Percentiles rank a stretch among this genome's conserved stretches.
Conservation (phyloP, 2,329 filamentous ascomycete species). For the Knufia petricola region DNA sequence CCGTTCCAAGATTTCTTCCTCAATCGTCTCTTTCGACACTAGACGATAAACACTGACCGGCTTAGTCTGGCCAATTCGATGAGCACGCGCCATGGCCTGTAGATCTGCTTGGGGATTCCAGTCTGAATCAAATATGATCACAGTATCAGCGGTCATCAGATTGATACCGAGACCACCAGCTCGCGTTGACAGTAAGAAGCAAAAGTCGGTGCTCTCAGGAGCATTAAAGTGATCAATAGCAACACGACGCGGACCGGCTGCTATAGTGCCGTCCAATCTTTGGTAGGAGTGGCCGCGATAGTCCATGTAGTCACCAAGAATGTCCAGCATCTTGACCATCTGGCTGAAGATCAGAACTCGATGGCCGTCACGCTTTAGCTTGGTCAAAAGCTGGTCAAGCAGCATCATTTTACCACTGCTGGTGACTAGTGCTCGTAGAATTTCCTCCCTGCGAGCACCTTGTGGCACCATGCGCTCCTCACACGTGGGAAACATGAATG, state of each 20-base stretch:
- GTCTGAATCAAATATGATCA: slow-evolving; percentile 94
- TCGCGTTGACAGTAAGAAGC: slow-evolving; percentile 87
- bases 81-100: slow-evolving; percentile 95
- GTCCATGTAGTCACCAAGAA: slow-evolving; percentile 86
- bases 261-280: slow-evolving; percentile 87
- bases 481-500: slow-evolving; percentile 92
- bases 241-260: slow-evolving; percentile 74
- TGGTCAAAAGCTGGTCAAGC: slow-evolving; percentile 85
- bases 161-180: slow-evolving; percentile 98
- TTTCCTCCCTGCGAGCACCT: slow-evolving; percentile 73
- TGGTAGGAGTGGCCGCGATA: slow-evolving; percentile 93
- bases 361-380: slow-evolving; percentile 86
- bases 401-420: slow-evolving; percentile 99
- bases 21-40: slow-evolving; percentile 95
- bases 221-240: slow-evolving; percentile 98
- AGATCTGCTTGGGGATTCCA: slow-evolving; percentile 99
- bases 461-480: slow-evolving; percentile 81
- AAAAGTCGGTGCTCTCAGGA: slow-evolving; percentile 91
- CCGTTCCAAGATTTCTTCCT: slow-evolving; percentile 92
- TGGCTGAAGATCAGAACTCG: slow-evolving; percentile 97
- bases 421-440: slow-evolving; percentile 84
- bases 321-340: slow-evolving; percentile 98
- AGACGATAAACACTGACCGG: slow-evolving; percentile 94
- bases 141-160: slow-evolving; percentile 95
- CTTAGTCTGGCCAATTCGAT: slow-evolving; percentile 92